Evolutionary conservation across 169 alveolate species (phyloP).

Genomic region (Plasmodium coatneyi): DNA sequence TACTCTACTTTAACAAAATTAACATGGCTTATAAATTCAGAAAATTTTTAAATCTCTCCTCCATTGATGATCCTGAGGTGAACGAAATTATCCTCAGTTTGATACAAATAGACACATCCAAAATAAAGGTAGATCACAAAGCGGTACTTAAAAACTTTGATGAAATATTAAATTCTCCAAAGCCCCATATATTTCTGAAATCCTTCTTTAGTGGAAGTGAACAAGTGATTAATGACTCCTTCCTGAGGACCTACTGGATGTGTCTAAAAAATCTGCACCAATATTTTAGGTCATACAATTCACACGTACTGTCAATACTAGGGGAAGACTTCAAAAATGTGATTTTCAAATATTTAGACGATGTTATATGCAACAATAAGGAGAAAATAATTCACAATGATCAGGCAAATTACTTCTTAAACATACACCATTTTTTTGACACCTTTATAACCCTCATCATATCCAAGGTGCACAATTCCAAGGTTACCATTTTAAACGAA

Average conservation of each 20-base stretch:
- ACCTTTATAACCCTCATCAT: slow-evolving; percentile 30
- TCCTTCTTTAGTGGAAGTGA: slow-evolving; percentile 31
- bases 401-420: slow-evolving; percentile 60
- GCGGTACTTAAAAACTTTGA: slow-evolving; percentile 55
- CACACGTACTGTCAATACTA: slow-evolving; percentile 21
- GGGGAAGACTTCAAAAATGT: slow-evolving; percentile 54
- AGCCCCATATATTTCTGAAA: slow-evolving; percentile 32
- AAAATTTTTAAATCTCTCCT: slow-evolving; percentile 22
- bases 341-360: slow-evolving; percentile 40
- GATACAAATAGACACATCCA: slow-evolving; percentile 66
- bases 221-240: slow-evolving; percentile 24
- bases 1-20: slow-evolving; percentile 63
- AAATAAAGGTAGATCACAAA: slow-evolving; percentile 38
- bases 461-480: slow-evolving; percentile 60
- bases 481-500: slow-evolving; percentile 60
- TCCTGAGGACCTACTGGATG: slow-evolving; percentile 60
- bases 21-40: slow-evolving; percentile 62
- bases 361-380: slow-evolving; percentile 45
- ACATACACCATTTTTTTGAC: slow-evolving; percentile 52
- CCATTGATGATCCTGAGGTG: slow-evolving; percentile 52
- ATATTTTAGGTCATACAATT: slow-evolving; percentile 43
- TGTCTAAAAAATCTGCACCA: slow-evolving; percentile 56
- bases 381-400: slow-evolving; percentile 14
- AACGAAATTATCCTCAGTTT: slow-evolving; percentile 62
- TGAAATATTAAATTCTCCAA: slow-evolving; percentile 21